These are phyloP conservation scores for Wickerhamiella lipophila DNA, from an alignment of 805 yeast species.

Conservation along the genomic window DNA sequence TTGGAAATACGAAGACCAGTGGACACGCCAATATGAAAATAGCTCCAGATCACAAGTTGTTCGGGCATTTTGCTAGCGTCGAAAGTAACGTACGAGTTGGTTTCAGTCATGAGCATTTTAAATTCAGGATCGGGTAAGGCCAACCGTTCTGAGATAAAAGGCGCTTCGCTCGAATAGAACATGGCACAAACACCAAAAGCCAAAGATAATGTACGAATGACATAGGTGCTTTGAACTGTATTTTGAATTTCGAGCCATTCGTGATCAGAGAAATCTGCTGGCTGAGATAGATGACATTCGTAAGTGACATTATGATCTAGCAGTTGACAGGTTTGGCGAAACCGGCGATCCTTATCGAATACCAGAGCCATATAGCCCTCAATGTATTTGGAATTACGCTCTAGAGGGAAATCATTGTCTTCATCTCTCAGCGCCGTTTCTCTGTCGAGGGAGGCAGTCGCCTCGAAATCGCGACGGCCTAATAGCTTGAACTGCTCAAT, in stretches of 20 bases:
- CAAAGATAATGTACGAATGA: slow-evolving; percentile 57
- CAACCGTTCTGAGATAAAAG: slow-evolving; percentile 74
- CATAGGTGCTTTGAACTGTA: slow-evolving; percentile 47
- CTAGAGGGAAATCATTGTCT: not conserved
- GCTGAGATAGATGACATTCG: slow-evolving; percentile 30
- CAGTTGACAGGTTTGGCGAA: slow-evolving; percentile 59
- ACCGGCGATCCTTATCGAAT: slow-evolving; percentile 66
- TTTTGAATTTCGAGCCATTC: slow-evolving; percentile 42
- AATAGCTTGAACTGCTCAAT: slow-evolving; percentile 7
- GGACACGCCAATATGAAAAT: slow-evolving; percentile 84
- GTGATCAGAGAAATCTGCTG: slow-evolving; percentile 39
- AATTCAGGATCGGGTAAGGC: slow-evolving; percentile 67
- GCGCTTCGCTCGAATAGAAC: slow-evolving; percentile 53
- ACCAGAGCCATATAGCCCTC: slow-evolving; percentile 28
- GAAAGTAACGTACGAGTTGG: slow-evolving; percentile 47
- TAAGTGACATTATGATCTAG: slow-evolving; percentile 61
- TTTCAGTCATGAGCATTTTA: slow-evolving; percentile 51
- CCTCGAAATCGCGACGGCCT: slow-evolving; percentile 8
- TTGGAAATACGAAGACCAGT: slow-evolving; percentile 67
- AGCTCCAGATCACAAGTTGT: slow-evolving; percentile 59
- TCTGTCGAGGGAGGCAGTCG: slow-evolving; percentile 18
- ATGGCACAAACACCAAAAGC: slow-evolving; percentile 72
- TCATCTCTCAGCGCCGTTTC: slow-evolving; percentile 29
- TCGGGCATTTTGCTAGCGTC: slow-evolving; percentile 43
- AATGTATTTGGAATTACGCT: not conserved